phyloP scores from a whole-genome alignment of 805 yeast genomes.

The Candida corydali region DNA sequence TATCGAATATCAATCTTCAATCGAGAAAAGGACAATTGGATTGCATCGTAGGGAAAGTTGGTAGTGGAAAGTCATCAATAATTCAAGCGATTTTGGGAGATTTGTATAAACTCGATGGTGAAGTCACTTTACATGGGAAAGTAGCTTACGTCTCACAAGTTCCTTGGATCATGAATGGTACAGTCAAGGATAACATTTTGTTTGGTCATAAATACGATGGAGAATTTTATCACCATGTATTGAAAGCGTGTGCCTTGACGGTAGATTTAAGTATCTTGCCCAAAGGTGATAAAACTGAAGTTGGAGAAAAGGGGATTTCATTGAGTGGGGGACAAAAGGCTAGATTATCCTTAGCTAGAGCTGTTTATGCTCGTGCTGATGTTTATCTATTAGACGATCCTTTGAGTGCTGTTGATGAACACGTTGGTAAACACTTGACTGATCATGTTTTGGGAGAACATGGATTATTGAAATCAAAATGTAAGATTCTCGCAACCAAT shows the following conservation, averaged over 20 bases:
- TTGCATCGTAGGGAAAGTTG: constrained; percentile 88
- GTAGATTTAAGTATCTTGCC: constrained; percentile 78
- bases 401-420: constrained; percentile 95
- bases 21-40: constrained; percentile 74
- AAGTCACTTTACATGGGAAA: constrained; percentile 66
- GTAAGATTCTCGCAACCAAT: constrained; percentile 81
- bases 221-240: constrained; percentile 72
- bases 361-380: constrained; percentile 93
- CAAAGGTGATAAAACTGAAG: constrained; percentile 87
- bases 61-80: constrained; percentile 83
- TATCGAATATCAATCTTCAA: constrained; percentile 55
- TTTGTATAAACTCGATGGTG: constrained; percentile 69
- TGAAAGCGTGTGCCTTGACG: constrained; percentile 82
- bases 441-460: constrained; percentile 77
- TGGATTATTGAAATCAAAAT: constrained; percentile 71
- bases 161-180: constrained; percentile 97
- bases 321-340: constrained; percentile 98
- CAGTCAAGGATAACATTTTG: constrained; percentile 84
- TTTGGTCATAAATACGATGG: constrained; percentile 86
- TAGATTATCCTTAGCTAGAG: constrained; percentile 88
- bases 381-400: constrained; percentile 89
- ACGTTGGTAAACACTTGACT: constrained; percentile 84
- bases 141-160: constrained; percentile 89
- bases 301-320: constrained; percentile 96
- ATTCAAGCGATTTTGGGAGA: constrained; percentile 81